Conservation (phyloP, 352 stramenopile genomes). For the Pythium aristosporum region DNA sequence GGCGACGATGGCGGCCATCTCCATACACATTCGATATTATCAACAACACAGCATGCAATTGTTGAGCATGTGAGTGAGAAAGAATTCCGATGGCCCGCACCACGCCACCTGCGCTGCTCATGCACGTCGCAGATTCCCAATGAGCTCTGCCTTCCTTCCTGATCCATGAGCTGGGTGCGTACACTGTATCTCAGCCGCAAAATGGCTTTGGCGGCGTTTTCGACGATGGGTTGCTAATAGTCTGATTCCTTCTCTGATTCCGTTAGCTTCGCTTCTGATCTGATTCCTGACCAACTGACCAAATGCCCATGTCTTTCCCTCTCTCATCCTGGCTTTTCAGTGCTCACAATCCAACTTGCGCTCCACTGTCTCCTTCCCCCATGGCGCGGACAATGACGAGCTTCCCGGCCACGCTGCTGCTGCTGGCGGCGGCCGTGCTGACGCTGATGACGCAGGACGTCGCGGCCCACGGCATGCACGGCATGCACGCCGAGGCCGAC, state of each 20-base stretch:
- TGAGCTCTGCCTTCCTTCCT: no score
- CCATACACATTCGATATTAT: no score
- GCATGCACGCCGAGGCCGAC: constrained; percentile 20
- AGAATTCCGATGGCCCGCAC: no score
- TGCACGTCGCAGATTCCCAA: no score
- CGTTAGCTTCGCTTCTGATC: not conserved
- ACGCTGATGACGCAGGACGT: constrained; percentile 27
- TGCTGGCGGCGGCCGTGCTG: constrained; percentile 28
- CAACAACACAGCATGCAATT: no score
- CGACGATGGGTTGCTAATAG: not conserved
- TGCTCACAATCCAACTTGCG: not conserved
- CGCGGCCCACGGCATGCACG: constrained; percentile 26
- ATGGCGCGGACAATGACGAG: constrained; percentile 7
- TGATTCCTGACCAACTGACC: constrained; percentile 14
- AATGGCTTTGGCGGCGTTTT: not conserved
- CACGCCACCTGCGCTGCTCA: no score
- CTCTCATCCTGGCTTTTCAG: not conserved
- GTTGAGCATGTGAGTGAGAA: no score
- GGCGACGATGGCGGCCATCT: no score
- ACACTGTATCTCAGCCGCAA: not conserved
- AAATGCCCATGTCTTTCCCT: not conserved
- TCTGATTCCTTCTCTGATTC: not conserved
- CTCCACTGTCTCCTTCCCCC: not conserved
- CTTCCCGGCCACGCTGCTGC: not conserved
- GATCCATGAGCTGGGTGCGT: no score